Evolutionary conservation across 192 early-diverging fungal species (phyloP), one percentile per base, ranked within the genome.

Genomic region (Rhizoclosmatium sp.): DNA sequence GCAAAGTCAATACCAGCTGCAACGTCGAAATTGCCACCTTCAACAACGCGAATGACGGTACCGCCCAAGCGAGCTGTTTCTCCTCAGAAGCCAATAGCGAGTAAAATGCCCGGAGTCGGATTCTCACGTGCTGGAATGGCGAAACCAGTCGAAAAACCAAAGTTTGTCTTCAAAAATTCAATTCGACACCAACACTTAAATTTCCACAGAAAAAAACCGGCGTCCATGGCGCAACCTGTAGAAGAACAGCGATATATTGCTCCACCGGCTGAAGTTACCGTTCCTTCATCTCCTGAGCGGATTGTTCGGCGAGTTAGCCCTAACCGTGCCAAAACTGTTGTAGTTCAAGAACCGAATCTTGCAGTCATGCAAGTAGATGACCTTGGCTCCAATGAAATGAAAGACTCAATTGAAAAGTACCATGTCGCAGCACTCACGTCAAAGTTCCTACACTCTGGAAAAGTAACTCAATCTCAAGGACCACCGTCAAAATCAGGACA

Each of bases 391-490:
- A 46, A 75, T 46, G 75, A 76, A 51, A 4, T 76, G 9, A 14
- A 48, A 65, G 47, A 54, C 4, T 5, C 49, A 19, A 76, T 76
- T 76, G 54, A 76, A 40, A 65, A 56, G 44, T 76, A 76, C 41
- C 75, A 76, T 54, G 47, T 66, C 46, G 19, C 75, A 7, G 75
- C 75, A 2, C 42, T 76, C 2, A 49, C 75, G 23, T 48, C 62
- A n/a, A 76, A 76, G 42, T 76, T 76, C 47, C 39, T 76, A 12
- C 40, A 67, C 10, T 54, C 75, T 9, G 75, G 65, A 65, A 76
- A 76, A 76, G 64, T 76, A 4, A 76, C 64, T 3, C 75, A 65
- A 49, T 9, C 21, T 23, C n/a, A 51, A 56, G 7, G 48, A 10
- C 31, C 66, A 0, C 44, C 66, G 1, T 7, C 19, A 44, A 40